Evolutionary conservation across 164 flowering plant genomes (phyloP), one percentile per base, ranked within the genome.

Genomic region (Litsea cubeba): DNA sequence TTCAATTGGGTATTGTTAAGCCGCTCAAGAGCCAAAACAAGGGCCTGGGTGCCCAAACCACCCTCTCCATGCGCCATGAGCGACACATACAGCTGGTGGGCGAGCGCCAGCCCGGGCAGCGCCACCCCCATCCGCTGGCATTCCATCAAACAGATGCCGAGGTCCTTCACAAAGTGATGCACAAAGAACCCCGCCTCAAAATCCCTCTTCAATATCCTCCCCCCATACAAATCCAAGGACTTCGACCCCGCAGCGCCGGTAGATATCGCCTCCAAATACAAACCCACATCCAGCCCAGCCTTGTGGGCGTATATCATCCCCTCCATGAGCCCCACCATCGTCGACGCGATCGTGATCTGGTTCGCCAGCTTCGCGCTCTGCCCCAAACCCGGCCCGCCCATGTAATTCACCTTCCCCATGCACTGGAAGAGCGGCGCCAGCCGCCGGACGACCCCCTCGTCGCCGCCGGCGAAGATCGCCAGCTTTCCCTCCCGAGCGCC

Each of bases 391-490:
- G 91, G 81, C 4, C 84, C 88, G 2, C 98, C 99, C 99, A 95
- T 95, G 84, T 88, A 90, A 76, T 84, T 89, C 26, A 90, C 93
- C 60, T 80, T 90, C 60, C 99, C 98, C 70, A 95, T 40, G n/a
- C 87, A 84, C 50, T 72, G 5, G 26, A 91, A 85, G n/a, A 95
- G 50, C 1, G 97, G 98, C 7, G 70, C 74, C 12, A 95, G 75
- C 0, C 82, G 75, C 3, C 22, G 58, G 14, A 93, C 79, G 15
- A 76, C 77, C 8, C 77, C 10, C 46, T 82, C 85, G 2, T 90
- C 96, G 3, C 99, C 99, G 8, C 97, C 99, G 14, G 98, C 96
- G 77, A 95, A 93, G 71, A 95, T 95, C 0, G 98, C 90, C 0
- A 93, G 86, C 0, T 91, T 81, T 0, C 85, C 98, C 51, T 70